A percentile compares a stretch with the other conserved stretches of the same genome.
Conservation (phyloP, 1,139 yeast species). For the Kluyveromyces sp. region DNA sequence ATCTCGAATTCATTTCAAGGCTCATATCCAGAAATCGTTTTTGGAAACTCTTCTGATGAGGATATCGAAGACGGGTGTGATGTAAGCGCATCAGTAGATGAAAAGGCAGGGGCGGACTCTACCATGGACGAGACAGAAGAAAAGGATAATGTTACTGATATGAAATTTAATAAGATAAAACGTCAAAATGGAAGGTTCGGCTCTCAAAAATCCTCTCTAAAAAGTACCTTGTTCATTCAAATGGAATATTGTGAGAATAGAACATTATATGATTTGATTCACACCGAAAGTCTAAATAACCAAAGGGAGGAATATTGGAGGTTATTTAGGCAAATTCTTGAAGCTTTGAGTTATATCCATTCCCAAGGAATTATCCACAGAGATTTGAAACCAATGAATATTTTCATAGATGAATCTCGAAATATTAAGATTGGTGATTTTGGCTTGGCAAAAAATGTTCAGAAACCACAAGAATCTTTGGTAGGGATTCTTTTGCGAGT, state of each 20-base stretch:
- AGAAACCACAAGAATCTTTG: slow-evolving; percentile 35
- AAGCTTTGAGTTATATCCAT: slow-evolving; percentile 87
- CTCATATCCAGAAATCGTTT: slow-evolving; percentile 49
- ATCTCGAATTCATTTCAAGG: slow-evolving; percentile 51
- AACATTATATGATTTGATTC: slow-evolving; percentile 73
- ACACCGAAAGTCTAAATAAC: slow-evolving; percentile 62
- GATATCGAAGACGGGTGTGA: slow-evolving; percentile 28
- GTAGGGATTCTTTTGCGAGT: slow-evolving; percentile 29
- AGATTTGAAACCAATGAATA: slow-evolving; percentile 91
- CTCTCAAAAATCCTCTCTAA: slow-evolving; percentile 13
- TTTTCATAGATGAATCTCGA: slow-evolving; percentile 83
- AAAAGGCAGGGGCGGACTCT: slow-evolving; percentile 10
- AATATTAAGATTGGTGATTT: slow-evolving; percentile 95
- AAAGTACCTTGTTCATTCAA: slow-evolving; percentile 69
- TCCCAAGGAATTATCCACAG: slow-evolving; percentile 91
- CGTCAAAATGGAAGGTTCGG: slow-evolving; percentile 3
- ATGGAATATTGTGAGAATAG: slow-evolving; percentile 98
- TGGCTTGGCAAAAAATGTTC: slow-evolving; percentile 85
- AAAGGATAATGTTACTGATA: slow-evolving; percentile 2
- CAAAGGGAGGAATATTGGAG: slow-evolving; percentile 84
- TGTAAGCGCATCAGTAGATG: slow-evolving; percentile 15
- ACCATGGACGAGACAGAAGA: not conserved
- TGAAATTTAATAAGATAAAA: slow-evolving; percentile 2
- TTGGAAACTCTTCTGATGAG: slow-evolving; percentile 41
- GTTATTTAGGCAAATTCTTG: slow-evolving; percentile 75